Evolutionary conservation across 2,329 filamentous ascomycete genomes (phyloP).

Genomic region (Colletotrichum sp.): DNA sequence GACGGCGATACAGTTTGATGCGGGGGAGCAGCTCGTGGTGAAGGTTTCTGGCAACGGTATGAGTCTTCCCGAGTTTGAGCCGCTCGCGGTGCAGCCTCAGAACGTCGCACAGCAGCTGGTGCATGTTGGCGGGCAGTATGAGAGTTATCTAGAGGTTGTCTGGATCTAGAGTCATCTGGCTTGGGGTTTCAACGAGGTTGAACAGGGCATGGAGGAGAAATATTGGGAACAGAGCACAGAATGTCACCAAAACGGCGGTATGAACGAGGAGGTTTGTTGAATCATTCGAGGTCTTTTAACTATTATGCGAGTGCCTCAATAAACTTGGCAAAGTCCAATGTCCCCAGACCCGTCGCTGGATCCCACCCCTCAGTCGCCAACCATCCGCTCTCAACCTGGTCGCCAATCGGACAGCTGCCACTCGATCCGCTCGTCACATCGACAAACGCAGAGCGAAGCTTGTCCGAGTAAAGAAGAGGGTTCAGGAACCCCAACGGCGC

Average conservation of each 20-base stretch:
- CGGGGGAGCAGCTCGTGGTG: not conserved
- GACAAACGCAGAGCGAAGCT: not conserved
- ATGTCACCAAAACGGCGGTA: not conserved
- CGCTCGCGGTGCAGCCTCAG: not conserved
- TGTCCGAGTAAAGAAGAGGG: constrained; percentile 39
- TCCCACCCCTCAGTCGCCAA: not conserved
- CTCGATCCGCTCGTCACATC: not conserved
- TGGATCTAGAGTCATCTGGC: not conserved
- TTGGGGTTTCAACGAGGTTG: accelerated
- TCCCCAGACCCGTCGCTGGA: not conserved
- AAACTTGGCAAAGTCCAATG: not conserved
- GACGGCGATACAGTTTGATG: not conserved
- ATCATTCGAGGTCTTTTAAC: not conserved
- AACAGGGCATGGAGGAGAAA: no score
- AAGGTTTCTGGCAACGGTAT: not conserved
- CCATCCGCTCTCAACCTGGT: not conserved
- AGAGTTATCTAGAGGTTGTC: not conserved
- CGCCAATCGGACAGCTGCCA: not conserved
- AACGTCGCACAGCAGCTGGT: not conserved
- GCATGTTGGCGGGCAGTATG: not conserved
- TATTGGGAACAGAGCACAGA: not conserved
- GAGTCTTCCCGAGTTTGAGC: not conserved
- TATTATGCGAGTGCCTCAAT: not conserved
- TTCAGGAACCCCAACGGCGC: constrained; percentile 49
- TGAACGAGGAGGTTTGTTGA: not conserved